These are phyloP conservation scores for Tolypocladium pustulatum DNA, from an alignment of 2,329 filamentous ascomycete species.

Conservation along the genomic window DNA sequence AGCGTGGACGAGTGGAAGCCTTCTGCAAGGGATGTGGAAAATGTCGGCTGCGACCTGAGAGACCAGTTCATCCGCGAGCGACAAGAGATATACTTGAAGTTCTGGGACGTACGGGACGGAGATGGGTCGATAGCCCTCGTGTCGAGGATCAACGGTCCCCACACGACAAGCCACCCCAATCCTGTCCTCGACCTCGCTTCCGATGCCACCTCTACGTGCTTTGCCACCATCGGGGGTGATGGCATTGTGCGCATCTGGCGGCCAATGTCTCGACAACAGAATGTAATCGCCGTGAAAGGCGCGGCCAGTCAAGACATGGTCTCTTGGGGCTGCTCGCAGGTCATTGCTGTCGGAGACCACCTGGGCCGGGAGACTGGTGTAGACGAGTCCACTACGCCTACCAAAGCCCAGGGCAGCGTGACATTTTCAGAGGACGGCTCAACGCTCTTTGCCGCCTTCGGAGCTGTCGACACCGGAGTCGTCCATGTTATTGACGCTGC, in stretches of 20 bases:
- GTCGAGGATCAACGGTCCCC: conserved; percentile 75
- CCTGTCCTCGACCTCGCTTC: conserved; percentile 63
- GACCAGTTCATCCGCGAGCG: conserved; percentile 39
- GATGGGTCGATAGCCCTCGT: conserved; percentile 60
- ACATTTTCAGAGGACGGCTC: conserved; percentile 80
- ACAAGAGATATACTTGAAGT: conserved; percentile 75
- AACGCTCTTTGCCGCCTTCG: conserved; percentile 60
- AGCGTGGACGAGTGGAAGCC: conserved; percentile 89
- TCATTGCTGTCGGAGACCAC: conserved; percentile 41
- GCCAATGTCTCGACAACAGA: conserved; percentile 57
- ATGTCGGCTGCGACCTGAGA: conserved; percentile 20
- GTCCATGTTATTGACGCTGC: conserved; percentile 69
- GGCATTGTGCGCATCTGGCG: conserved; percentile 71
- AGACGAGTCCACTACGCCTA: conserved; percentile 17
- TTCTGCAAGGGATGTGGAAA: conserved; percentile 54
- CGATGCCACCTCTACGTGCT: conserved; percentile 58
- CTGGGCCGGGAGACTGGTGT: conserved; percentile 31
- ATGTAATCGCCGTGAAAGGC: conserved; percentile 55
- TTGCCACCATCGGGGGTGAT: conserved; percentile 80
- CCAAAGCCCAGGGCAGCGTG: conserved; percentile 49
- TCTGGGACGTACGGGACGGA: conserved; percentile 63
- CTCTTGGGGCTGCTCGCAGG: conserved; percentile 63
- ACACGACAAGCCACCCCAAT: conserved; percentile 46
- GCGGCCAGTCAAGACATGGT: conserved; percentile 48
- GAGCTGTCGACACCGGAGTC: conserved; percentile 43